Evolutionary conservation across 1,284 basidiomycete species (phyloP).

Genomic region (Trichosporon ovoides): DNA sequence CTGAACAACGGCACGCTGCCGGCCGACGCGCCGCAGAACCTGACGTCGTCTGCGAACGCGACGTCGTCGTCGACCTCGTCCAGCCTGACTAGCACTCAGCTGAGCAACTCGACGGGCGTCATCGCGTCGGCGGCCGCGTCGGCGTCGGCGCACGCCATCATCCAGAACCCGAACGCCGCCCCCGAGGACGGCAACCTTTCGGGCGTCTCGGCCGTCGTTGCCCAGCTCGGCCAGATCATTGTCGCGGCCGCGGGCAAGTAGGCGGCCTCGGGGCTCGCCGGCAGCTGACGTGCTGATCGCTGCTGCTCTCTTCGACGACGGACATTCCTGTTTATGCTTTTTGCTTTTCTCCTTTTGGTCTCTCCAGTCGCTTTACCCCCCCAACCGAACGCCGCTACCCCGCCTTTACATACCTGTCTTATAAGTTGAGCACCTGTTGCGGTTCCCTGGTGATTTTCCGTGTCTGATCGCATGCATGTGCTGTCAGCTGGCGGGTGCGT

Average conservation of each 20-base stretch:
- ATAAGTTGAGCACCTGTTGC: no score
- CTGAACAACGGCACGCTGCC: neutral
- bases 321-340: no score
- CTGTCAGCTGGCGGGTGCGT: no score
- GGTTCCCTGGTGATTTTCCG: no score
- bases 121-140: neutral
- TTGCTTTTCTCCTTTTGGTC: no score
- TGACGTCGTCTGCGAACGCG: neutral
- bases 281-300: no score
- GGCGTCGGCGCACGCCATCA: conserved; percentile 1
- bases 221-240: conserved; percentile 1
- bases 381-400: no score
- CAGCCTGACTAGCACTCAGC: neutral
- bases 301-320: no score
- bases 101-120: neutral
- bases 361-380: no score
- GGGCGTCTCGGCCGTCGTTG: neutral
- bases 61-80: neutral
- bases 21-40: neutral
- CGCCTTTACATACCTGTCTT: no score
- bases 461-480: no score
- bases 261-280: neutral
- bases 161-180: neutral
- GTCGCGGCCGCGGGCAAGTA: conserved; percentile 1
- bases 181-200: neutral